A percentile compares a stretch with the other conserved stretches of the same genome.
Conservation (phyloP, 139 green algal species). For the Deuterostichococcus epilithicus region DNA sequence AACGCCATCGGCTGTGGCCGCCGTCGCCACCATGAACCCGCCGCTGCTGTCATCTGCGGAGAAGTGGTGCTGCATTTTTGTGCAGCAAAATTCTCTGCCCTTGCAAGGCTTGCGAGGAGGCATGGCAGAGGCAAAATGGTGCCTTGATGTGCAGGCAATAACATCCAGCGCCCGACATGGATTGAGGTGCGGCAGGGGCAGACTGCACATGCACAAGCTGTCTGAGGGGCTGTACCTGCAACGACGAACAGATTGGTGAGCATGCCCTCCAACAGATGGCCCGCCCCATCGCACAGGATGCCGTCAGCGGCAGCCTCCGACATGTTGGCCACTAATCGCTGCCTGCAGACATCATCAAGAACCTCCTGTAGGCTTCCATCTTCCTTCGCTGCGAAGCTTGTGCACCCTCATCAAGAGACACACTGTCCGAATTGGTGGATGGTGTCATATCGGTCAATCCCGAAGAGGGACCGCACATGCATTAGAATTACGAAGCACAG, state of each 20-base stretch:
- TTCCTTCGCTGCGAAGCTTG: not conserved
- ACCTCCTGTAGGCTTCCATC: not conserved
- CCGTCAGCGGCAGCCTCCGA: conserved; percentile 5
- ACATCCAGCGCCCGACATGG: not conserved
- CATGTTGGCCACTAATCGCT: not conserved
- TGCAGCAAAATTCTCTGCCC: too few relatives aligned
- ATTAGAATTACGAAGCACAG: not conserved
- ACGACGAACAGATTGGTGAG: conserved; percentile 21
- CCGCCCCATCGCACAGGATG: not conserved
- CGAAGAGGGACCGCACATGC: not conserved
- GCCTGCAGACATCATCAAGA: not conserved
- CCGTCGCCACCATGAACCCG: not conserved
- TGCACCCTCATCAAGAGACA: not conserved
- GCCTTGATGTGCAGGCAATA: too few relatives aligned
- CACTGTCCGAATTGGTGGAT: not conserved
- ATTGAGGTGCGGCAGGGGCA: too few relatives aligned
- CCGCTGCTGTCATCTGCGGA: not conserved
- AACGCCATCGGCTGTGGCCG: not conserved
- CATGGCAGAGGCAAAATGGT: too few relatives aligned
- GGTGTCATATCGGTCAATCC: not conserved
- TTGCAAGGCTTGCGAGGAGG: too few relatives aligned
- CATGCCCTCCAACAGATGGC: conserved; percentile 11
- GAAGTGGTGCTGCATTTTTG: not conserved
- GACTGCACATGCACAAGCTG: not conserved
- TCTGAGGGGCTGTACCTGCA: too few relatives aligned